Evolutionary conservation across 768 basidiomycete species (phyloP).

Genomic region (Auriculariales sp.): DNA sequence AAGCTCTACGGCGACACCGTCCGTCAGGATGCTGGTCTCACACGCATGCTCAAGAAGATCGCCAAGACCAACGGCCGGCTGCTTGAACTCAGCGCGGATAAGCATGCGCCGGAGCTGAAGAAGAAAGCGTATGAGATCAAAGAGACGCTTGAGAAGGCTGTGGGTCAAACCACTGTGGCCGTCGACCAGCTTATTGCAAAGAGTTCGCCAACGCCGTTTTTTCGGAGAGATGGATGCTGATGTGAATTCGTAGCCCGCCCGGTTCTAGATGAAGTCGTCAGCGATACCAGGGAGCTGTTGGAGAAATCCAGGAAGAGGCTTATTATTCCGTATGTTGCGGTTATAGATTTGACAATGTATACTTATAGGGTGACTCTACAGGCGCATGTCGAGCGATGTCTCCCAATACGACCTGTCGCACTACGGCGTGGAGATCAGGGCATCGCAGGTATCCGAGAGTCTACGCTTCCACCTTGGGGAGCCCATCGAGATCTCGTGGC

Average conservation of each 20-base stretch:
- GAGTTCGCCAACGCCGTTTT: constrained; percentile 36
- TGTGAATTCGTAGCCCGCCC: constrained; percentile 51
- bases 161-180: constrained; percentile 82
- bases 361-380: constrained; percentile 11
- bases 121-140: constrained; percentile 82
- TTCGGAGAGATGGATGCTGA: constrained; percentile 6
- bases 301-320: constrained; percentile 84
- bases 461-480: constrained; percentile 81
- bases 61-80: constrained; percentile 70
- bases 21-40: constrained; percentile 91
- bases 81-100: constrained; percentile 61
- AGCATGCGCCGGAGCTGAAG: constrained; percentile 69
- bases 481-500: constrained; percentile 75
- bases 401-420: constrained; percentile 65
- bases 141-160: constrained; percentile 91
- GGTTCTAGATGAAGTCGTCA: constrained; percentile 73
- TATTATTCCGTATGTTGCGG: constrained; percentile 66
- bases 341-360: neutral
- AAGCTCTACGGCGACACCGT: constrained; percentile 88
- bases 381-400: constrained; percentile 73
- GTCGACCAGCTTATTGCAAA: constrained; percentile 88
- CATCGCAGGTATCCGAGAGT: constrained; percentile 35
- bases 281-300: constrained; percentile 83
- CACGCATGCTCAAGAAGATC: constrained; percentile 93
- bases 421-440: constrained; percentile 54